Evolutionary conservation across 495 filamentous ascomycete genomes (phyloP).

Genomic region (Penicillium argentinense): DNA sequence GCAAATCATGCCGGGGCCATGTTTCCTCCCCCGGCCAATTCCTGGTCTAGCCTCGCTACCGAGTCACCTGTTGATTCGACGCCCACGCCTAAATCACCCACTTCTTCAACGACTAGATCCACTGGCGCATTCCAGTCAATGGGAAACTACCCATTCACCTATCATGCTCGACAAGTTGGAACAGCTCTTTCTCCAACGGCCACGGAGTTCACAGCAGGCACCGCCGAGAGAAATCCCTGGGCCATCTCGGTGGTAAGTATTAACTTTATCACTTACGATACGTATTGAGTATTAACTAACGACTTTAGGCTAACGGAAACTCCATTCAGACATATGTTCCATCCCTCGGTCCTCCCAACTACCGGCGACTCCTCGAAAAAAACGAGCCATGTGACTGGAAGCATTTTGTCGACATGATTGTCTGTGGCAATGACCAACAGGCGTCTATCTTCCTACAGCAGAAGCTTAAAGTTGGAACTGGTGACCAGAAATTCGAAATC

Average conservation of each 20-base stretch:
- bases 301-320: slow-evolving; percentile 46
- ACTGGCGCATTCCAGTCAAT: slow-evolving; percentile 44
- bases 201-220: slow-evolving; percentile 66
- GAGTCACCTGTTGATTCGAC: slow-evolving; percentile 19
- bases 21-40: slow-evolving; percentile 27
- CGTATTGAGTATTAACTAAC: background rate
- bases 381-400: slow-evolving; percentile 99
- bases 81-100: slow-evolving; percentile 14
- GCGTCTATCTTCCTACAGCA: slow-evolving; percentile 98
- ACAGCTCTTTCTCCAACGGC: slow-evolving; percentile 84
- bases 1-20: slow-evolving; percentile 39
- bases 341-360: slow-evolving; percentile 92
- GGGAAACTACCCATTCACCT: slow-evolving; percentile 55
- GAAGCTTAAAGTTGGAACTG: slow-evolving; percentile 95
- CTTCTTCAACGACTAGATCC: slow-evolving; percentile 35
- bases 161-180: slow-evolving; percentile 70
- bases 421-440: slow-evolving; percentile 98
- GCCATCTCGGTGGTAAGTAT: slow-evolving; percentile 44
- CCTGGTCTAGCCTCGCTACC: slow-evolving; percentile 38
- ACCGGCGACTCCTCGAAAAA: slow-evolving; percentile 90
- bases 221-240: slow-evolving; percentile 49
- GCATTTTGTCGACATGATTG: slow-evolving; percentile 99
- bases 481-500: slow-evolving; percentile 95
- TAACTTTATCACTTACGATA: background rate
- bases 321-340: slow-evolving; percentile 72